Evolutionary conservation across 352 stramenopile species (phyloP).

Genomic region (Pythium oligandrum): DNA sequence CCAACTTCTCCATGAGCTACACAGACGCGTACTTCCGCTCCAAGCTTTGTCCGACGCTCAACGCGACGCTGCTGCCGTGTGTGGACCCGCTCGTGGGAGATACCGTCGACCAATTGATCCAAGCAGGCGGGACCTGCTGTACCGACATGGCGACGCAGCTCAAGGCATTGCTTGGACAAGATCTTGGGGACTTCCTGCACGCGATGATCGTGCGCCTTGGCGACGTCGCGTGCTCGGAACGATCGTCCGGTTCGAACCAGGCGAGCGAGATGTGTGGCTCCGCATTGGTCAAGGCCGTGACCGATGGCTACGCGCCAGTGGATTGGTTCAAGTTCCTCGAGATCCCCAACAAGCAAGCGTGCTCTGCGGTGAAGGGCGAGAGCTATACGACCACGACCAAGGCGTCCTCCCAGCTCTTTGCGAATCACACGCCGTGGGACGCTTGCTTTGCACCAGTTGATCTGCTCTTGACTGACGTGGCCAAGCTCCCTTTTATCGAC

Average conservation of each 20-base stretch:
- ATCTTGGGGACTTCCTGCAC: conserved; percentile 17
- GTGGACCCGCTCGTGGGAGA: conserved; percentile 24
- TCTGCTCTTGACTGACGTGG: conserved; percentile 26
- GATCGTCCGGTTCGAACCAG: conserved; percentile 10
- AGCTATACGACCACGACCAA: conserved; percentile 24
- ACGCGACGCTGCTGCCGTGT: conserved; percentile 28
- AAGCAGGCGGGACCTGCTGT: conserved; percentile 24
- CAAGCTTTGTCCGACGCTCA: conserved; percentile 27
- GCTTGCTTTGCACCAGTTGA: conserved; percentile 35
- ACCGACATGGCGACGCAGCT: conserved; percentile 24
- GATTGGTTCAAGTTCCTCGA: conserved; percentile 26
- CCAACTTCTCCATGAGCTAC: background rate
- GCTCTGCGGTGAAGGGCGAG: conserved; percentile 27
- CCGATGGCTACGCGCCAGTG: conserved; percentile 13
- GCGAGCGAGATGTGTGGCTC: conserved; percentile 23
- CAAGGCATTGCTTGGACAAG: conserved; percentile 18
- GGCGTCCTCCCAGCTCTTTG: conserved; percentile 23
- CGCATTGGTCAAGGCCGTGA: conserved; percentile 14
- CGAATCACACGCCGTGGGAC: conserved; percentile 19
- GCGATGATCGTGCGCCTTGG: conserved; percentile 17
- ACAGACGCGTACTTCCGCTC: conserved; percentile 12
- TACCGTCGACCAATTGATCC: conserved; percentile 22
- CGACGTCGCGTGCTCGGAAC: conserved; percentile 28
- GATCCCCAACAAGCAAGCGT: conserved; percentile 27
- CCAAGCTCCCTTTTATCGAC: conserved; percentile 22